Conservation (phyloP, 495 filamentous ascomycete species). For the Neurospora sp. region DNA sequence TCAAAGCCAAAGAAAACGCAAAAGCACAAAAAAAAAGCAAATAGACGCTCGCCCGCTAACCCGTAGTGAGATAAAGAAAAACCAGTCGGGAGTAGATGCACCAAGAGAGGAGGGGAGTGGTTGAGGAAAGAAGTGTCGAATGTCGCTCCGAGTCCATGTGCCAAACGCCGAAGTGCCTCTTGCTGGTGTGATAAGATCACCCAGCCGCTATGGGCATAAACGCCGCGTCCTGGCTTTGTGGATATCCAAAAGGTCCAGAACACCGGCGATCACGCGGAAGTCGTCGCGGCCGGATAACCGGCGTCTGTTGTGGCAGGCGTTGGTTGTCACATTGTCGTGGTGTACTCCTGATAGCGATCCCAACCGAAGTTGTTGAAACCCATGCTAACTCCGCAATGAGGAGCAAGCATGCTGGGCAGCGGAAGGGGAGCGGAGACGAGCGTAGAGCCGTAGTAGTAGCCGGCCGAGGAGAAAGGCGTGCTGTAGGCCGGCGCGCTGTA, state of each 20-base stretch:
- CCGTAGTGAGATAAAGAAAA: conserved; percentile 17
- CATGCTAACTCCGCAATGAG: conserved; percentile 68
- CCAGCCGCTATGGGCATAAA: not conserved
- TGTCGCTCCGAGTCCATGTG: conserved; percentile 31
- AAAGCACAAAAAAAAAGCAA: conserved; percentile 8
- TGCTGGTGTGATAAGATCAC: conserved; percentile 13
- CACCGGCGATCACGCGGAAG: conserved; percentile 18
- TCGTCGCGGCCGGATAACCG: conserved; percentile 31
- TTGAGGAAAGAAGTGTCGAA: conserved; percentile 19
- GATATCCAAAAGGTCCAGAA: conserved; percentile 1
- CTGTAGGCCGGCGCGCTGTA: conserved; percentile 39
- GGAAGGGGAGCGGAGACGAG: conserved; percentile 61
- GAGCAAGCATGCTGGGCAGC: conserved; percentile 80
- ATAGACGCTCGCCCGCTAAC: conserved; percentile 34
- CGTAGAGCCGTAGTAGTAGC: conserved; percentile 51
- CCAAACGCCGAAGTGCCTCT: conserved; percentile 30
- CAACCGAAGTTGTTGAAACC: conserved; percentile 73
- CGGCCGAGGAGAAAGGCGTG: conserved; percentile 64
- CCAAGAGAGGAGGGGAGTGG: conserved; percentile 10
- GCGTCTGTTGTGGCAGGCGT: conserved; percentile 23
- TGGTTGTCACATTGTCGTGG: conserved; percentile 56
- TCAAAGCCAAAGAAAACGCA: conserved; percentile 9
- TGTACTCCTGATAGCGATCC: conserved; percentile 57
- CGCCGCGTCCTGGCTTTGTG: conserved; percentile 12
- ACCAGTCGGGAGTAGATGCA: conserved; percentile 13